phyloP scores from a whole-genome alignment of 768 basidiomycete species.

The Boletellus emodensis region DNA sequence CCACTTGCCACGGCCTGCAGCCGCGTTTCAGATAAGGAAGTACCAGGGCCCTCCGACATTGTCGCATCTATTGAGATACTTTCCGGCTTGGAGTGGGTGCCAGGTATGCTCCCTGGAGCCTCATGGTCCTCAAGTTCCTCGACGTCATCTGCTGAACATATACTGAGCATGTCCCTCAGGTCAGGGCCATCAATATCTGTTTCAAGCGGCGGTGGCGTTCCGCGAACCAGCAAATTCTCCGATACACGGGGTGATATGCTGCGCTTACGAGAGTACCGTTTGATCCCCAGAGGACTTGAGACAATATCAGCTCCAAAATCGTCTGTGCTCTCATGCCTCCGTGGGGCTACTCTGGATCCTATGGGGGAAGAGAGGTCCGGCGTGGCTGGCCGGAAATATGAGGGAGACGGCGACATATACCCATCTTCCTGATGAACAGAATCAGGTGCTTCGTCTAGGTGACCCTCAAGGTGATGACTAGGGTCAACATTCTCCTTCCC shows the following conservation, averaged over 20 bases:
- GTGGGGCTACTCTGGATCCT: constrained; percentile 21
- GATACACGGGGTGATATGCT: not conserved
- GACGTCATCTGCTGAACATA: constrained; percentile 44
- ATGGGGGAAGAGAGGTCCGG: constrained; percentile 66
- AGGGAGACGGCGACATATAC: constrained; percentile 70
- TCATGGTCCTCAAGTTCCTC: constrained; percentile 31
- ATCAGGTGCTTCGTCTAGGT: constrained; percentile 38
- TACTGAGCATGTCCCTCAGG: constrained; percentile 41
- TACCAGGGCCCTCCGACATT: constrained; percentile 28
- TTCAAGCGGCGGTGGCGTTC: constrained; percentile 25
- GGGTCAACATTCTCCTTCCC: constrained; percentile 39
- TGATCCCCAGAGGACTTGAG: constrained; percentile 30
- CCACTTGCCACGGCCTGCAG: constrained; percentile 42
- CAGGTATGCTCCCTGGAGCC: constrained; percentile 29
- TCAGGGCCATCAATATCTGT: constrained; percentile 36
- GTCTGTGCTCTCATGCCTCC: constrained; percentile 14
- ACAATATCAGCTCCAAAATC: constrained; percentile 51
- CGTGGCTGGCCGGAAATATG: constrained; percentile 46
- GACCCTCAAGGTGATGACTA: constrained; percentile 37
- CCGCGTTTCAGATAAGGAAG: constrained; percentile 27
- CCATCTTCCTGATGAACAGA: constrained; percentile 73
- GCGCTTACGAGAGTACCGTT: constrained; percentile 10
- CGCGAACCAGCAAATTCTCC: constrained; percentile 24
- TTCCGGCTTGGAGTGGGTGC: constrained; percentile 34
- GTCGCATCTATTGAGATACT: constrained; percentile 21